Percentiles rank a stretch among this genome's conserved stretches.
phyloP scores from a whole-genome alignment of 2,329 filamentous ascomycete genomes.

The Botrytis hyacinthi region DNA sequence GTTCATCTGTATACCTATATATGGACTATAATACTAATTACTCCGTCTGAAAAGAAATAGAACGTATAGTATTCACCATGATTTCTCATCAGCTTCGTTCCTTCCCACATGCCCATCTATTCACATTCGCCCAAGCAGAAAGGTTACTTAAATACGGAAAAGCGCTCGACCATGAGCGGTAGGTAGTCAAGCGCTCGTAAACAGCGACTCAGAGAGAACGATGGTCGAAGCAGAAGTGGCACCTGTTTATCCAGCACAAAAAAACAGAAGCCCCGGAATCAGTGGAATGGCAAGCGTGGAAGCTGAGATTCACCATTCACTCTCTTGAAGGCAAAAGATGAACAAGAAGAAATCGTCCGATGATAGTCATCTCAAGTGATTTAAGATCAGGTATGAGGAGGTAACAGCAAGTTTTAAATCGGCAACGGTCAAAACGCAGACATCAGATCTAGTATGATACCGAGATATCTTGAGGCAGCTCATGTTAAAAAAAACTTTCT shows the following conservation, averaged over 20 bases:
- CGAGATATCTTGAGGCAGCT: accelerated
- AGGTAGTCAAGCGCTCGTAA: accelerated
- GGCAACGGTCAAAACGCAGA: background rate
- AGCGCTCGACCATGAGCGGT: background rate
- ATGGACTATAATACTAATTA: no score
- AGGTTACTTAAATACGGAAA: background rate
- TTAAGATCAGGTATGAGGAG: accelerated
- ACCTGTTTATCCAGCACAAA: accelerated
- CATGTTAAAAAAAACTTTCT: accelerated
- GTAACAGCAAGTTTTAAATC: background rate
- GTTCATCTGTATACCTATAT: background rate
- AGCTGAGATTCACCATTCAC: background rate
- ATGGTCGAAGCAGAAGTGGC: background rate
- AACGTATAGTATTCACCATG: background rate
- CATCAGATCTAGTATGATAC: background rate
- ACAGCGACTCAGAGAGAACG: background rate
- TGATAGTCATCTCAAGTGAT: accelerated
- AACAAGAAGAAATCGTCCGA: background rate
- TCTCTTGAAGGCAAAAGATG: background rate
- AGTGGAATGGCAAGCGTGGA: accelerated
- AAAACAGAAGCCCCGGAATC: background rate
- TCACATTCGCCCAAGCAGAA: background rate
- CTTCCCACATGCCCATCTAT: background rate
- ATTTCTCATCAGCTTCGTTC: no score
- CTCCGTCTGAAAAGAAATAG: background rate